phyloP scores from a whole-genome alignment of 1,139 yeast genomes.

The Keqinozyma sinolaborantium region DNA sequence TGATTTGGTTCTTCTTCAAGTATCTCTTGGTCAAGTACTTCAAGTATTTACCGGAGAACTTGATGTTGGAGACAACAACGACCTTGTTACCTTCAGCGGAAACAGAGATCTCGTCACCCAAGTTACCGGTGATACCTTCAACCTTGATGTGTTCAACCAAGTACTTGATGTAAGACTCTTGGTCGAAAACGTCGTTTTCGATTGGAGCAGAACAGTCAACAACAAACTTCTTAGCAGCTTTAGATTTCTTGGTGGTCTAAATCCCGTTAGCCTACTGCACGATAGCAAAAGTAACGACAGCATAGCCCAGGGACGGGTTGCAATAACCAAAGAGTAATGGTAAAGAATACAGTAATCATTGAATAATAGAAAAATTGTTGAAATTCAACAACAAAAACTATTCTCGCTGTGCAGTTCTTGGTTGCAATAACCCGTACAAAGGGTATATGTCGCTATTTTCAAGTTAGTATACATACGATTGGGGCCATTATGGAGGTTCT shows the following conservation, averaged over 20 bases:
- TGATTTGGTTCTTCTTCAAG: conserved; percentile 99
- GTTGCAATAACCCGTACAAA: conserved; percentile 32
- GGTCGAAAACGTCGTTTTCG: conserved; percentile 96
- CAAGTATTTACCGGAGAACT: conserved; percentile 99
- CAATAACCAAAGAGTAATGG: conserved; percentile 1
- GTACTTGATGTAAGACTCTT: conserved; percentile 96
- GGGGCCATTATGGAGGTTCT: conserved; percentile 66
- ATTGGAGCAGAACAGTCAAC: conserved; percentile 98
- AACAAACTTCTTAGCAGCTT: conserved; percentile 83
- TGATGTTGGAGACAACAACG: conserved; percentile 85
- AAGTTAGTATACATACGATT: conserved; percentile 61
- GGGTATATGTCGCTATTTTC: conserved; percentile 13
- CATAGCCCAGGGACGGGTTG: conserved; percentile 50
- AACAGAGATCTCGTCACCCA: conserved; percentile 91
- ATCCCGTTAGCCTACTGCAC: conserved; percentile 60
- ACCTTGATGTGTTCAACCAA: conserved; percentile 99
- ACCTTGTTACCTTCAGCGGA: conserved; percentile 82
- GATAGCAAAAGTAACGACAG: conserved; percentile 40
- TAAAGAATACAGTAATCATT: conserved; percentile 7
- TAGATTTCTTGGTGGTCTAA: conserved; percentile 78
- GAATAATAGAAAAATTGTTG: too few species aligned
- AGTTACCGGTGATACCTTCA: conserved; percentile 94
- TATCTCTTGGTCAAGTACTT: conserved; percentile 99
- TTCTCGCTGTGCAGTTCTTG: conserved; percentile 4
- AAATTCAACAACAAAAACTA: conserved; percentile 5